Evolutionary conservation across 306 rosid species (phyloP), one percentile per base, ranked within the genome.

Genomic region (Ochetophila trinervis): DNA sequence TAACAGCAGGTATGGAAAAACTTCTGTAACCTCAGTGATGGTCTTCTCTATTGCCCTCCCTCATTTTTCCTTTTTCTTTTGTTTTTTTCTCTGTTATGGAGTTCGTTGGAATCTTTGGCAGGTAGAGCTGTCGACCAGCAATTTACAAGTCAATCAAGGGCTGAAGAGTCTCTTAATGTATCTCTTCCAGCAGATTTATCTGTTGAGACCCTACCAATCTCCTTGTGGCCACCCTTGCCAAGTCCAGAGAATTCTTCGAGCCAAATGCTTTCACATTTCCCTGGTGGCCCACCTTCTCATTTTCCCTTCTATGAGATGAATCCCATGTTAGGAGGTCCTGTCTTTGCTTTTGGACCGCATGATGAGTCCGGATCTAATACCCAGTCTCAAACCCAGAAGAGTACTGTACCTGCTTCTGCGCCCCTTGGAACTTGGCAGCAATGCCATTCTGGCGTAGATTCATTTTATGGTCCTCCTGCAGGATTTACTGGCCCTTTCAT

Each of bases 231-330:
- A 2, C 82, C 95, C 60, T 64, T 89, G 47, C 87, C 88, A 8
- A 82, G 82, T 78, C 78, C 88, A 19, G 95, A 83, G 30, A 87
- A 85, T 83, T 78, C 89, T 55, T 84, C 98, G 0, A 79, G 86
- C 68, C 98, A 82, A 77, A 80, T 92, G 89, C 88, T 84, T 76
- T 80, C 96, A 0, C 97, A 89, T 73, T 92, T 89, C 73, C 85
- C 90, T 37, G 86, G 84, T 6, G 96, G 92, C 60, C 87, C 82
- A 45, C 90, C 92, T 44, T 76, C 97, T 35, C 96, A 85, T 75
- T 89, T 84, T 76, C 98, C 98, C 40, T 89, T 85, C 68, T 93
- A 85, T 63, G 98, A 93, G 82, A 89, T 93, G 89, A 93, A 93
- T 80, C 95, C 92, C 61, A 76, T 89, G 95, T 69, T 93, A 84